phyloP scores from a whole-genome alignment of 768 basidiomycete genomes.

The Leccinum arenicola region DNA sequence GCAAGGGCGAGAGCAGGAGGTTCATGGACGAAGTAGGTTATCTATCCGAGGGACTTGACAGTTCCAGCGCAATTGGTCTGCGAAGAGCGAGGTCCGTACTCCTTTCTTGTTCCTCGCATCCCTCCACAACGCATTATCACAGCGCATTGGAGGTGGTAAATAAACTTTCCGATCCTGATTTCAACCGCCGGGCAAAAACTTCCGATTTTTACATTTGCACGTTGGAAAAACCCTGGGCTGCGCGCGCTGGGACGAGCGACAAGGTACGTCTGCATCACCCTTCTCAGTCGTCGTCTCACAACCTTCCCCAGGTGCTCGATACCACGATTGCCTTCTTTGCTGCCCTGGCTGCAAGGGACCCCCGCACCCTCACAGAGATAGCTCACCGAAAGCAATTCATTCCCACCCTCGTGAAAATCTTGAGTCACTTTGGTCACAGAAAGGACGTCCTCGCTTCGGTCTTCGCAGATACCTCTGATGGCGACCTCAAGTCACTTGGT shows the following conservation, averaged over 20 bases:
- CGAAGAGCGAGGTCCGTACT: slow-evolving; percentile 61
- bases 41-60: slow-evolving; percentile 74
- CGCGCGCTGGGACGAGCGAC: slow-evolving; percentile 59
- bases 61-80: slow-evolving; percentile 48
- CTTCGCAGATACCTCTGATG: slow-evolving; percentile 33
- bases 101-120: neutral
- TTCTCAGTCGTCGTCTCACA: neutral
- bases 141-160: slow-evolving; percentile 77
- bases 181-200: slow-evolving; percentile 75
- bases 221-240: slow-evolving; percentile 62
- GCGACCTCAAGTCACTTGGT: slow-evolving; percentile 49
- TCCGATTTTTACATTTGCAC: slow-evolving; percentile 68
- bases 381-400: slow-evolving; percentile 38
- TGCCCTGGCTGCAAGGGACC: slow-evolving; percentile 60
- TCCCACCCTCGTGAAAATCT: slow-evolving; percentile 43
- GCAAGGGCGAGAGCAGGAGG: slow-evolving; percentile 74
- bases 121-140: slow-evolving; percentile 1
- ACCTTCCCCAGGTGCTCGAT: slow-evolving; percentile 55
- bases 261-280: slow-evolving; percentile 40
- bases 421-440: slow-evolving; percentile 31
- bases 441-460: slow-evolving; percentile 51
- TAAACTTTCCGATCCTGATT: slow-evolving; percentile 71
- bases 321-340: slow-evolving; percentile 59
- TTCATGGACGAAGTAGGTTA: slow-evolving; percentile 86
- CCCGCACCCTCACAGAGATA: slow-evolving; percentile 52